These are phyloP conservation scores for Paecilomyces dactylethromorphus DNA, from an alignment of 2,329 filamentous ascomycete species.

Conservation along the genomic window DNA sequence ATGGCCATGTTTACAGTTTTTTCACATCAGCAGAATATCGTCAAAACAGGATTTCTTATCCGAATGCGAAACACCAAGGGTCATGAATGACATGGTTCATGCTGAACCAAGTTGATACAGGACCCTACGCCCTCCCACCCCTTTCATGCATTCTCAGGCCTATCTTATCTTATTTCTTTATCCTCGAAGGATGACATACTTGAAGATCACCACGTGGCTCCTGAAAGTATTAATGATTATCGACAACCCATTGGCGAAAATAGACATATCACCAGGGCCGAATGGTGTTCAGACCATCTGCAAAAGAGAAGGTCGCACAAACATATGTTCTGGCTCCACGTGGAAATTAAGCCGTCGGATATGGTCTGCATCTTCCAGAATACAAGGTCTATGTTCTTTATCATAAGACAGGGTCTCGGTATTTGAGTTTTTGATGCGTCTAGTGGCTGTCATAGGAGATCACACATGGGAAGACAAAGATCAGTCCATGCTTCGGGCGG, in stretches of 20 bases:
- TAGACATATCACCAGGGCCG: neutral
- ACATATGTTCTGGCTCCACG: neutral
- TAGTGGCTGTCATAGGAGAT: neutral
- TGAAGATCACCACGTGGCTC: neutral
- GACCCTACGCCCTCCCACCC: neutral
- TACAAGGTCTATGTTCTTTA: neutral
- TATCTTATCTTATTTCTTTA: neutral
- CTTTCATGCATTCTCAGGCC: neutral
- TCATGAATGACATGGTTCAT: neutral
- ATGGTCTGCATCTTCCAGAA: neutral
- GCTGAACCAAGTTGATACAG: neutral
- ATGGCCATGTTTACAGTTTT: neutral
- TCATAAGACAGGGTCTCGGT: neutral
- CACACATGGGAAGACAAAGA: neutral
- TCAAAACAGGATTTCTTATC: neutral
- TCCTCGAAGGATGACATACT: neutral
- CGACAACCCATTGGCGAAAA: neutral
- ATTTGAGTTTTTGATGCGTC: neutral
- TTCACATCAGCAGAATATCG: neutral
- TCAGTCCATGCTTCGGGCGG: neutral
- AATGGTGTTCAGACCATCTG: neutral
- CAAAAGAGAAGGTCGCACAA: neutral
- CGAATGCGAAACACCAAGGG: neutral
- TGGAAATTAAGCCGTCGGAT: neutral
- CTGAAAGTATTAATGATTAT: neutral